A percentile compares a stretch with the other conserved stretches of the same genome.
Conservation (phyloP, 805 yeast genomes). For the Saccharomycopsis lassenensis region DNA sequence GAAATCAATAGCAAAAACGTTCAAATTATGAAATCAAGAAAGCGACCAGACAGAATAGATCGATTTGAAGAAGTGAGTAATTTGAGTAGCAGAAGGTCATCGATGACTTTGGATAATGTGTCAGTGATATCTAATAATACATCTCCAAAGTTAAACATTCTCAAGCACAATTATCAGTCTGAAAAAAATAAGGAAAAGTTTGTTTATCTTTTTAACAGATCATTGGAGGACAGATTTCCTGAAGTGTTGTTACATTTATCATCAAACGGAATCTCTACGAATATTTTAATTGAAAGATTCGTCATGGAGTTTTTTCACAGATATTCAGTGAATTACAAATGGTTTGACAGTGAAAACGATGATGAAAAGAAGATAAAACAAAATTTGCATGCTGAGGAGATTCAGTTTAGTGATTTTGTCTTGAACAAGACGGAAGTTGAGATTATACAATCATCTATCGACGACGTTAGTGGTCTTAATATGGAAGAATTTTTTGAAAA, state of each 20-base stretch:
- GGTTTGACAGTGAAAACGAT: slow-evolving; percentile 11
- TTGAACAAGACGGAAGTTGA: slow-evolving; percentile 8
- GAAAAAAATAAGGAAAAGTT: slow-evolving; percentile 15
- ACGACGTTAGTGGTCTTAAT: not conserved
- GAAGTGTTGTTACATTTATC: slow-evolving; percentile 16
- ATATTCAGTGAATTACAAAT: slow-evolving; percentile 12
- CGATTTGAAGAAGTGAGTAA: not conserved
- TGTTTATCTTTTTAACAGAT: slow-evolving; percentile 16
- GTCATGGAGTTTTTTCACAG: slow-evolving; percentile 17
- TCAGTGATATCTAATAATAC: slow-evolving; percentile 2
- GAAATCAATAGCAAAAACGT: slow-evolving; percentile 15
- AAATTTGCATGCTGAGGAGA: not conserved
- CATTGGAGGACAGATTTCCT: slow-evolving; percentile 18
- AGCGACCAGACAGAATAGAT: not conserved
- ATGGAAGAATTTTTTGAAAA: slow-evolving; percentile 8
- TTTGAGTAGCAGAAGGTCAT: slow-evolving; percentile 13
- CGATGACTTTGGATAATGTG: slow-evolving; percentile 9
- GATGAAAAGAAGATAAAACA: slow-evolving; percentile 9
- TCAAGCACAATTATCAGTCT: slow-evolving; percentile 11
- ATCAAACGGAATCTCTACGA: slow-evolving; percentile 15
- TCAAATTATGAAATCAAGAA: slow-evolving; percentile 8
- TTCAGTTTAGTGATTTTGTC: slow-evolving; percentile 4
- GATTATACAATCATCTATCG: slow-evolving; percentile 10
- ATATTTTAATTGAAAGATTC: slow-evolving; percentile 13
- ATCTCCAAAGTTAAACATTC: slow-evolving; percentile 7